Conservation (phyloP, 2,329 filamentous ascomycete species). For the Colletotrichum sp. region DNA sequence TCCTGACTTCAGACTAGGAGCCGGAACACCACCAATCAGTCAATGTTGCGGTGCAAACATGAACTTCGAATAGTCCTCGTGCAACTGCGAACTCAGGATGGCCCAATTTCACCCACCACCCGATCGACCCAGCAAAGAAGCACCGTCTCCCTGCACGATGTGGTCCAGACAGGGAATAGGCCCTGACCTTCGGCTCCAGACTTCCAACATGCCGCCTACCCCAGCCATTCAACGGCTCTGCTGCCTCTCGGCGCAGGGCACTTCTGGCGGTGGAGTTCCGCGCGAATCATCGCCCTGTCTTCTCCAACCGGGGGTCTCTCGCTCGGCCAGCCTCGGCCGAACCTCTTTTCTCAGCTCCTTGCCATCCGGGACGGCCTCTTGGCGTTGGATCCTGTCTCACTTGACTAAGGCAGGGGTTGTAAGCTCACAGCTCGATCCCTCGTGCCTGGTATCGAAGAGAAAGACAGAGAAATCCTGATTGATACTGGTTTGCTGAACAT, state of each 20-base stretch:
- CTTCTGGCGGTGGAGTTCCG: constrained; percentile 9
- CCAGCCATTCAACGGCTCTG: neutral
- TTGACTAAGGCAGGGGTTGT: neutral
- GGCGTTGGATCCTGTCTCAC: neutral
- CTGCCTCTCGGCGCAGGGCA: neutral
- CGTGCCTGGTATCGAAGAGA: neutral
- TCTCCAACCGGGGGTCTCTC: constrained; percentile 3
- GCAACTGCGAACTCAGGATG: neutral
- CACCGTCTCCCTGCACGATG: neutral
- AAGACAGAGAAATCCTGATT: neutral
- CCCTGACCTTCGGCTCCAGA: constrained; percentile 8
- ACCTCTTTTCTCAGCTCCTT: neutral
- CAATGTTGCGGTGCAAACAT: too few species aligned
- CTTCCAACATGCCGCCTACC: neutral
- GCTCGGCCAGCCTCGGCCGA: constrained; percentile 17
- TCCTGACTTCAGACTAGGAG: neutral
- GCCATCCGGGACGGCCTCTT: neutral
- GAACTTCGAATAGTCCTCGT: too few species aligned
- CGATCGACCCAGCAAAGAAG: neutral
- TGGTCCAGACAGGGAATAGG: neutral
- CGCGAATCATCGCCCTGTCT: constrained; percentile 20
- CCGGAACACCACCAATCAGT: neutral
- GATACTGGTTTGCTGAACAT: neutral
- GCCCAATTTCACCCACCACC: neutral
- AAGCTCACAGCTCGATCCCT: neutral